These are phyloP conservation scores for Ambrosiella beaveri DNA, from an alignment of 2,329 filamentous ascomycete genomes.

Conservation along the genomic window DNA sequence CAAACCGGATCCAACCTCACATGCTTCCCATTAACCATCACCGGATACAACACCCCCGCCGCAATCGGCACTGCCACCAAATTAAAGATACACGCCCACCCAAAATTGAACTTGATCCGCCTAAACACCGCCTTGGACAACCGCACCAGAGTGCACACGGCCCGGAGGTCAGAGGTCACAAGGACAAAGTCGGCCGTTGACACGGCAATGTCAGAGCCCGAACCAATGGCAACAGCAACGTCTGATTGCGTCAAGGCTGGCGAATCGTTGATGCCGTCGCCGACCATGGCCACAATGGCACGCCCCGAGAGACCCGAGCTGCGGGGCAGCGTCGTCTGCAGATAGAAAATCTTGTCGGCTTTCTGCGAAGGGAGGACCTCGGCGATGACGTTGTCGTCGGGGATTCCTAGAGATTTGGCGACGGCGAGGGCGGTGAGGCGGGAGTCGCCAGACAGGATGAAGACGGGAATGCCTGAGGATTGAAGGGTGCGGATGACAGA, in stretches of 20 bases:
- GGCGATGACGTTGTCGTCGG: conserved; percentile 57
- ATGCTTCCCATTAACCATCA: conserved; percentile 33
- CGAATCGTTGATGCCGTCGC: conserved; percentile 79
- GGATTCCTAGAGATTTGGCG: conserved; percentile 58
- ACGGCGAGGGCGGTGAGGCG: conserved; percentile 68
- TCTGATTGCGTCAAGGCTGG: conserved; percentile 67
- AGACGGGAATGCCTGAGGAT: conserved; percentile 52
- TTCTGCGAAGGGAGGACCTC: conserved; percentile 77
- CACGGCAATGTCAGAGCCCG: conserved; percentile 70
- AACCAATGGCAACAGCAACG: conserved; percentile 69
- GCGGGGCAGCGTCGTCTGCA: conserved; percentile 32
- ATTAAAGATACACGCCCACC: conserved; percentile 74
- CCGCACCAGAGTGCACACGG: conserved; percentile 55
- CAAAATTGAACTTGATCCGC: conserved; percentile 70
- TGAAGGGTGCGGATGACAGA: conserved; percentile 48
- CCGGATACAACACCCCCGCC: conserved; percentile 56
- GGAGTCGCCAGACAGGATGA: conserved; percentile 91
- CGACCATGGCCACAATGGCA: conserved; percentile 60
- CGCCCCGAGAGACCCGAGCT: conserved; percentile 20
- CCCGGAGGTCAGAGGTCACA: conserved; percentile 50
- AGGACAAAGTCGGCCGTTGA: conserved; percentile 69
- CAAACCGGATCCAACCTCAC: conserved; percentile 60
- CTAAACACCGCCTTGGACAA: conserved; percentile 57
- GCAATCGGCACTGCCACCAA: conserved; percentile 60
- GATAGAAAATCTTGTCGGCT: conserved; percentile 48